Percentiles rank a stretch among this genome's conserved stretches.
phyloP scores from a whole-genome alignment of 495 filamentous ascomycete species.

The Xylaria cubensis region DNA sequence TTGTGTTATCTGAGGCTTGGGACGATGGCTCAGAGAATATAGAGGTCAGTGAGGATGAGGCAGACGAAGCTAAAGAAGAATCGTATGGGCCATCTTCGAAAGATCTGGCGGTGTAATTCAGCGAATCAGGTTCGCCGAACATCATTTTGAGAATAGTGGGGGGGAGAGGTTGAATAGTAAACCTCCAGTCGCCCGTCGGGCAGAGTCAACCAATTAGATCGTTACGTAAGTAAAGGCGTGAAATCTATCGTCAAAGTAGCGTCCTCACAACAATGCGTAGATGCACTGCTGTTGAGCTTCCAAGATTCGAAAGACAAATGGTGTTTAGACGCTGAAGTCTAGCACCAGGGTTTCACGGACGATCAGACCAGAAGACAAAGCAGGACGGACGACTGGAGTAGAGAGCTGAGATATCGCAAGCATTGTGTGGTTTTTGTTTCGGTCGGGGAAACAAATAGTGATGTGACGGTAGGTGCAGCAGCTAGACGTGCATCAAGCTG shows the following conservation, averaged over 20 bases:
- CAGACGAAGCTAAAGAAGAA: slow-evolving; percentile 70
- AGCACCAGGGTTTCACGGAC: slow-evolving; percentile 56
- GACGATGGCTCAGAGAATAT: slow-evolving; percentile 78
- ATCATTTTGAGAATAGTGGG: slow-evolving; percentile 57
- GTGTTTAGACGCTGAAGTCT: slow-evolving; percentile 53
- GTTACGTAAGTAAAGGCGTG: slow-evolving; percentile 49
- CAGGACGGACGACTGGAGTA: slow-evolving; percentile 65
- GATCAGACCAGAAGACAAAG: slow-evolving; percentile 62
- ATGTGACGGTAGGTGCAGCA: slow-evolving; percentile 47
- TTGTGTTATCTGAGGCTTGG: slow-evolving; percentile 60
- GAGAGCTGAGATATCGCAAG: slow-evolving; percentile 49
- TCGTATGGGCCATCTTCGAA: slow-evolving; percentile 66
- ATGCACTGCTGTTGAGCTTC: slow-evolving; percentile 39
- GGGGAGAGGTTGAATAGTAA: slow-evolving; percentile 41
- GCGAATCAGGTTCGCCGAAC: slow-evolving; percentile 53
- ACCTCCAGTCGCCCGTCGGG: slow-evolving; percentile 62
- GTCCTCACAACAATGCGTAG: slow-evolving; percentile 42
- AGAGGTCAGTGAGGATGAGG: slow-evolving; percentile 76
- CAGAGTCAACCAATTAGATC: slow-evolving; percentile 58
- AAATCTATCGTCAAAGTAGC: slow-evolving; percentile 49
- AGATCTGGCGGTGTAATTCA: slow-evolving; percentile 50
- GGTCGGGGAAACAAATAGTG: slow-evolving; percentile 38
- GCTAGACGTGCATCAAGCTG: slow-evolving; percentile 44
- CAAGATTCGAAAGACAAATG: slow-evolving; percentile 48
- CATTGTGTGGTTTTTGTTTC: slow-evolving; percentile 58